phyloP scores from a whole-genome alignment of 306 rosid species.

The Oemleria cerasiformis region DNA sequence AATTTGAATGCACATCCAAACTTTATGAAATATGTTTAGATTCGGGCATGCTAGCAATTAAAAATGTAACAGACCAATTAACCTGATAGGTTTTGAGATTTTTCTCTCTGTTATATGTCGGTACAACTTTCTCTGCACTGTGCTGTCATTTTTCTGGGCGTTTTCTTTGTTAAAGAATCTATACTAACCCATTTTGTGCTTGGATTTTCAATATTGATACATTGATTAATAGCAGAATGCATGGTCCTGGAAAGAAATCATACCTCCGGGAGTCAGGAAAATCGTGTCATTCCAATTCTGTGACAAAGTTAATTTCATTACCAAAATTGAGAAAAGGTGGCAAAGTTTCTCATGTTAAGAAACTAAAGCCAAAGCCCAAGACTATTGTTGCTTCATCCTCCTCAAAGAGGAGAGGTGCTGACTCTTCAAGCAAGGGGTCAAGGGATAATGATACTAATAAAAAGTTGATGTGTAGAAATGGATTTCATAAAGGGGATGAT shows the following conservation, averaged over 20 bases:
- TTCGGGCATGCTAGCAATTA: neutral
- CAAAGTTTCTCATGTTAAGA: slow-evolving; percentile 39
- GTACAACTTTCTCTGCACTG: neutral
- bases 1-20: neutral
- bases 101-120: neutral
- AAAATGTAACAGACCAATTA: neutral
- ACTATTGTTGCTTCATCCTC: slow-evolving; percentile 34
- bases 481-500: slow-evolving; percentile 19
- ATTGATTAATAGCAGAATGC: slow-evolving; percentile 44
- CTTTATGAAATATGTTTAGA: neutral
- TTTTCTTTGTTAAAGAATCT: slow-evolving; percentile 1
- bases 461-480: slow-evolving; percentile 30
- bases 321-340: slow-evolving; percentile 35
- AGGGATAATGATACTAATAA: slow-evolving; percentile 31
- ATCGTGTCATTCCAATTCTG: slow-evolving; percentile 33
- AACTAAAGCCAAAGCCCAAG: slow-evolving; percentile 39
- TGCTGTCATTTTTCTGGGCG: neutral
- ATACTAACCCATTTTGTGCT: slow-evolving; percentile 8
- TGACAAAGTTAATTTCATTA: slow-evolving; percentile 34
- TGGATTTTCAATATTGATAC: slow-evolving; percentile 32
- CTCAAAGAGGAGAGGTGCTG: slow-evolving; percentile 33
- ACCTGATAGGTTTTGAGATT: neutral
- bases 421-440: slow-evolving; percentile 36
- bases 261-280: slow-evolving; percentile 39
- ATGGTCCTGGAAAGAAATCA: slow-evolving; percentile 43